Conservation (phyloP, 768 basidiomycete genomes). For the Arthromyces matolae region DNA sequence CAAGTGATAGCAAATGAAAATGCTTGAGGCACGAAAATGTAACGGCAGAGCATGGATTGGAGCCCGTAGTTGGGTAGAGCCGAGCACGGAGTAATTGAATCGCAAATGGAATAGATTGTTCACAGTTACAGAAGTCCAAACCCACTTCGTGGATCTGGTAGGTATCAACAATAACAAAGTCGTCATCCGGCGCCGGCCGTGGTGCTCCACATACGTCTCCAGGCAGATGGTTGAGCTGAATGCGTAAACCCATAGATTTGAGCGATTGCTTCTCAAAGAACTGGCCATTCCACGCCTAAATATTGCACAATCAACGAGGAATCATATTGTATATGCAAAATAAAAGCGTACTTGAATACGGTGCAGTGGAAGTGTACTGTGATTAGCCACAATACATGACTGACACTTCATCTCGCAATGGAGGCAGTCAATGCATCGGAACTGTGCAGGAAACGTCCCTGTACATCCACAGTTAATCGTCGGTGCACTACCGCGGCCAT, state of each 20-base stretch:
- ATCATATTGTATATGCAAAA: background rate
- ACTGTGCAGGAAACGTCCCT: background rate
- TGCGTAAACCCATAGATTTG: conserved; percentile 15
- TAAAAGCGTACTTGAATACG: conserved; percentile 7
- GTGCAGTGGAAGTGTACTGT: conserved; percentile 5
- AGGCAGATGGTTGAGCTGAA: conserved; percentile 18
- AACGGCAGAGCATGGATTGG: conserved; percentile 1
- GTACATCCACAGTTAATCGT: background rate
- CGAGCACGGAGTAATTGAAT: conserved; percentile 8
- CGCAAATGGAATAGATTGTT: background rate
- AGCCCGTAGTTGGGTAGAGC: conserved; percentile 2
- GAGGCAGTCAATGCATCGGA: conserved; percentile 6
- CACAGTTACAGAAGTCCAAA: conserved; percentile 8
- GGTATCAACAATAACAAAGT: conserved; percentile 3
- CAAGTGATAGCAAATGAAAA: conserved; percentile 8
- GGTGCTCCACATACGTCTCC: conserved; percentile 1
- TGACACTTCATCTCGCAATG: conserved; percentile 4
- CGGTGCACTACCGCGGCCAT: background rate
- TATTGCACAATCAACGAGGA: background rate
- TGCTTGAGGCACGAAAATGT: conserved; percentile 7
- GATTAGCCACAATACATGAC: conserved; percentile 1
- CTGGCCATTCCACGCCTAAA: conserved; percentile 6
- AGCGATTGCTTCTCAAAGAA: background rate
- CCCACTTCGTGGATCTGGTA: conserved; percentile 1
- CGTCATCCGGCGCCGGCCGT: background rate